phyloP scores from a whole-genome alignment of 768 basidiomycete species.

The Cytidiella melzeri region DNA sequence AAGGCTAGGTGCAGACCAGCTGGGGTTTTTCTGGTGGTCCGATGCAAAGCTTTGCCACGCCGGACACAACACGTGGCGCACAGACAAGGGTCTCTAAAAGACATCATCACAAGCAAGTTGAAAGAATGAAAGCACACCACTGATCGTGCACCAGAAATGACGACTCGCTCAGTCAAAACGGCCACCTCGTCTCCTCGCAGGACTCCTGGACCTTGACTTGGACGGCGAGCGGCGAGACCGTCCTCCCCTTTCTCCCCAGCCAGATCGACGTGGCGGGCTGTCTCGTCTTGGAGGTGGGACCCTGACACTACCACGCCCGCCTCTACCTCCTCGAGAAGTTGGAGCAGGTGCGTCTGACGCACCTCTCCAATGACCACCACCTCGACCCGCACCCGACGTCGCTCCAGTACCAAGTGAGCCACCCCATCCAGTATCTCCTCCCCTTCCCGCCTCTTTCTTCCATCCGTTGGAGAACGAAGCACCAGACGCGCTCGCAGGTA shows the following conservation, averaged over 20 bases:
- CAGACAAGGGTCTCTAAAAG: slow-evolving; percentile 1
- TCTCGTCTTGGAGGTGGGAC: slow-evolving; percentile 27
- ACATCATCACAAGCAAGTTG: background rate
- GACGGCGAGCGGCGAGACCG: slow-evolving; percentile 31
- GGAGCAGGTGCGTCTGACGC: slow-evolving; percentile 47
- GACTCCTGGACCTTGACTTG: slow-evolving; percentile 37
- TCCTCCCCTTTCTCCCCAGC: slow-evolving; percentile 31
- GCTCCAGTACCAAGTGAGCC: slow-evolving; percentile 29
- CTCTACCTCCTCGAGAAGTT: slow-evolving; percentile 41
- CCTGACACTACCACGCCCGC: slow-evolving; percentile 35
- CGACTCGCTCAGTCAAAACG: slow-evolving; percentile 13
- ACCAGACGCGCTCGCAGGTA: slow-evolving; percentile 30
- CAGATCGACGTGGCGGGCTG: slow-evolving; percentile 23
- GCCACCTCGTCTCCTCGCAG: slow-evolving; percentile 29
- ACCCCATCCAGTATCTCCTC: slow-evolving; percentile 45
- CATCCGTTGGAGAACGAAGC: slow-evolving; percentile 27
- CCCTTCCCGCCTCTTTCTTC: slow-evolving; percentile 27
- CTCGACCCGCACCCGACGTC: slow-evolving; percentile 48
- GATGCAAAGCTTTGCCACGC: too few relatives aligned
- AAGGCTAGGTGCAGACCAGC: too few relatives aligned
- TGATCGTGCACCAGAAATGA: too few relatives aligned
- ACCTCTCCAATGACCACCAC: slow-evolving; percentile 67
- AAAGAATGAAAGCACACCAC: too few relatives aligned
- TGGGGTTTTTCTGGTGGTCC: too few relatives aligned
- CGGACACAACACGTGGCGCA: too few relatives aligned